Base-by-base conservation (phyloP, 2,329 filamentous ascomycete species). In the Diatrype stigma region DNA sequence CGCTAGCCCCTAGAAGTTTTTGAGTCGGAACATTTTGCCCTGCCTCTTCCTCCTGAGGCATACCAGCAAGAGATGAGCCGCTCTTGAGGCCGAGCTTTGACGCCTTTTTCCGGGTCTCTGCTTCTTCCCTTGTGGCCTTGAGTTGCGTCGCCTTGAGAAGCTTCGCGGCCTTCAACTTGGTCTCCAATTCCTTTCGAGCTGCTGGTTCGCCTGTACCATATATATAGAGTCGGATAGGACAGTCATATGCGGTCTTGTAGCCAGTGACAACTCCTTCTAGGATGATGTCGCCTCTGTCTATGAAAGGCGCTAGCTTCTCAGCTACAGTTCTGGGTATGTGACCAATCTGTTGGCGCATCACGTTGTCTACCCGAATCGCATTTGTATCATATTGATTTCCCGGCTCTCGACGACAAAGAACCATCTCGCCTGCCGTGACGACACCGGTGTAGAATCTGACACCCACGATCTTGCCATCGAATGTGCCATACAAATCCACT, bases 351-450 rank as follows among this genome's bases (percentile, higher is more conserved):
- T 69, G 66, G 16, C 82, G 80, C 62, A 87, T 79, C 14, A 92
- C 88, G 66, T 94, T 95, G 60, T 88, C 78, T 1, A 95, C 81
- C 5, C 83, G 81, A 51, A 95, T 90, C 0, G 90, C 90, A 69
- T 94, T 94, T 6, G 59, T 56, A 63, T 94, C 89, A 63, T 87
- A 89, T 58, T 73, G 48, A 57, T 90, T 90, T 2, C 63, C 57
- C 2, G 84, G 82, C 56, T 90, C 84, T 52, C 87, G 74, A 37
- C 72, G 72, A 45, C 84, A 64, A 50, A 82, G 63, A 3, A 87
- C 79, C 53, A 77, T 75, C 63, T 87, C 84, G 26, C 80, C 80
- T 14, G 72, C 59, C 10, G 74, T 84, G 14, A 82, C 82, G 54
- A 77, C 69, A 3, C 83, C 83, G 50, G 68, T 67, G 62, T 87